Base-by-base conservation (phyloP, 148 eudicot genomes). In the Nyssa sinensis region DNA sequence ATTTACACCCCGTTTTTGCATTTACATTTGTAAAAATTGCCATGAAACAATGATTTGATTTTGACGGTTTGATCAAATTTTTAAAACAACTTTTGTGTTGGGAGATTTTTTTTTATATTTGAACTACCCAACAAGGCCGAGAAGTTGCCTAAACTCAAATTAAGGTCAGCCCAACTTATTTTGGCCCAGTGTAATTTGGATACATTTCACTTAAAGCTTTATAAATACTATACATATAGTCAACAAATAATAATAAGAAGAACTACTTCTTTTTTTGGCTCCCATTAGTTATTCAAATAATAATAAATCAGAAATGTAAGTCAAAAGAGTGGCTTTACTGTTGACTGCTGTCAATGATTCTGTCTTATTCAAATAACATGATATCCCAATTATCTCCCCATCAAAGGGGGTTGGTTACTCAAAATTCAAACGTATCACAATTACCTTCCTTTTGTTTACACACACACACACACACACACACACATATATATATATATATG, bases 351-450 rank as follows among this genome's bases (percentile, higher is more conserved):
- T 70, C 73, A 68, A 68, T 49, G 72, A 68, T 68, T 68, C 37
- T 21, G 64, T 57, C 74, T 33, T 34, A 70, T 70, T 70, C 74
- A 58, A 70, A 70, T 30, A n/a, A 33, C 74, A 70, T 70, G 58
- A 70, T 70, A 58, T 70, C 31, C 64, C 74, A 70, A 70, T 70
- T 70, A 70, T 58, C 35, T 58, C 25, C 33, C 74, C 74, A 70
- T 57, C 64, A 51, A 51, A 19, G 47, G 35, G 32, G 7, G 2
- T 28, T 32, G 30, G 28, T 17, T 63, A 8, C 32, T 16, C 39
- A 65, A 65, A 69, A 70, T 70, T 70, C 64, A 53, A n/a, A 41
- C 70, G 28, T 16, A 39, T 11, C 61, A 17, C 71, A 68, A 44
- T 68, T 47, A 68, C 35, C 13, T 68, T n/a, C 16, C 34, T 47